phyloP scores from a whole-genome alignment of 495 filamentous ascomycete species.

The Chaetomium fimeti region DNA sequence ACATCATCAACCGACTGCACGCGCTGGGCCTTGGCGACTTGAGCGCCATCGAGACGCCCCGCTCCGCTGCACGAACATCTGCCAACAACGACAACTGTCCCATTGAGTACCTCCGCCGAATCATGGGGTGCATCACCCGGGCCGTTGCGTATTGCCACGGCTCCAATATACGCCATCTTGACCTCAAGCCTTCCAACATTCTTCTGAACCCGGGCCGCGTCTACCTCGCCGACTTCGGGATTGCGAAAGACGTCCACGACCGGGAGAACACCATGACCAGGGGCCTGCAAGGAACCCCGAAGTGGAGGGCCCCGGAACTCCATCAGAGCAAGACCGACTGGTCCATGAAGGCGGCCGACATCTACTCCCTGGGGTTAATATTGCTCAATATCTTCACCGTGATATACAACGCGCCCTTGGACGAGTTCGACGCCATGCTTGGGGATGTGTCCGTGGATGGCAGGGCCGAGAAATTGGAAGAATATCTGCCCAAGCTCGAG shows the following conservation, averaged over 20 bases:
- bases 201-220: constrained; percentile 40
- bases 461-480: constrained; percentile 31
- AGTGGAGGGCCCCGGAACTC: constrained; percentile 42
- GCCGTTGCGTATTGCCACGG: constrained; percentile 45
- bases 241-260: constrained; percentile 40
- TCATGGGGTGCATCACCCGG: constrained; percentile 41
- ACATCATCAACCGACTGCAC: constrained; percentile 33
- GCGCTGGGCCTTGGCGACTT: constrained; percentile 36
- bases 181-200: constrained; percentile 47
- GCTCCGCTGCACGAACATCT: background rate
- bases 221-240: constrained; percentile 47
- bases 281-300: constrained; percentile 36
- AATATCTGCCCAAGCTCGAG: constrained; percentile 31
- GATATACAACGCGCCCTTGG: constrained; percentile 32
- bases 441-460: constrained; percentile 29
- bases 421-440: constrained; percentile 40
- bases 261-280: constrained; percentile 39
- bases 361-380: constrained; percentile 41
- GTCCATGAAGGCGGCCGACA: constrained; percentile 40
- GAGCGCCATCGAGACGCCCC: constrained; percentile 23
- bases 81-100: constrained; percentile 27
- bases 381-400: constrained; percentile 39
- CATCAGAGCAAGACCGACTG: constrained; percentile 32
- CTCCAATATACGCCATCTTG: constrained; percentile 42
- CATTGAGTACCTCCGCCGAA: constrained; percentile 34